Evolutionary conservation across 2,329 filamentous ascomycete species (phyloP).

Genomic region (Colletotrichum sp.): DNA sequence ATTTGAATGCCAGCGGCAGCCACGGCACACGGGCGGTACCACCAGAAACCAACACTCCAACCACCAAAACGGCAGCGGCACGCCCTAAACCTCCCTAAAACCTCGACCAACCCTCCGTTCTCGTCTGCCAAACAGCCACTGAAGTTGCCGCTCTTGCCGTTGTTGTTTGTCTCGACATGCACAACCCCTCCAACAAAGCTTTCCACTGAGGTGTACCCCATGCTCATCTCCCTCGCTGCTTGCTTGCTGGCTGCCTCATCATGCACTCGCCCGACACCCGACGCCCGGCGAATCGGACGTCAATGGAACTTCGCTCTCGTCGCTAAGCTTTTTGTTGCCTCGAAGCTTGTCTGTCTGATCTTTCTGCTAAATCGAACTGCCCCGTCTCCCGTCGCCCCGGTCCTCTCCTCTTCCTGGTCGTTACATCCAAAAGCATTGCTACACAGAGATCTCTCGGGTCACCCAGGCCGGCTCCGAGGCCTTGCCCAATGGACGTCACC

Average conservation of each 20-base stretch:
- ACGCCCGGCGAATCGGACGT: not conserved
- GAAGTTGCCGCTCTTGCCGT: slow-evolving; percentile 7
- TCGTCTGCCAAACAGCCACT: slow-evolving; percentile 5
- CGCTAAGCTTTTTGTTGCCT: slow-evolving; percentile 20
- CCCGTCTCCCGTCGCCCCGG: not conserved
- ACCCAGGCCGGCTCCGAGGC: not conserved
- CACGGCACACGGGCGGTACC: not conserved
- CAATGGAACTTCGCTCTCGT: not conserved
- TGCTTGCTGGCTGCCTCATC: not conserved
- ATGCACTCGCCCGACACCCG: not conserved
- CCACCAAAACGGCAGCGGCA: not conserved
- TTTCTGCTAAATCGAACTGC: not conserved
- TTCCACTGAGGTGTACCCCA: not conserved
- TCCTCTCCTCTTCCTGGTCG: not conserved
- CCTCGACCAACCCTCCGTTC: not conserved
- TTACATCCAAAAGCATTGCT: not conserved
- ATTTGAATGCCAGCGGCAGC: not conserved
- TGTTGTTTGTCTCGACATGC: not conserved
- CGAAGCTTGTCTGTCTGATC: slow-evolving; percentile 23
- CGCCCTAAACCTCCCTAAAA: not conserved
- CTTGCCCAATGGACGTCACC: not conserved
- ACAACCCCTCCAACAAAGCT: not conserved
- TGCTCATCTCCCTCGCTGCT: not conserved
- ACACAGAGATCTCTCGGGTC: not conserved
- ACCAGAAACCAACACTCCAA: not conserved